Evolutionary conservation across 2,329 filamentous ascomycete genomes (phyloP).

Genomic region (Rosellinia necatrix): DNA sequence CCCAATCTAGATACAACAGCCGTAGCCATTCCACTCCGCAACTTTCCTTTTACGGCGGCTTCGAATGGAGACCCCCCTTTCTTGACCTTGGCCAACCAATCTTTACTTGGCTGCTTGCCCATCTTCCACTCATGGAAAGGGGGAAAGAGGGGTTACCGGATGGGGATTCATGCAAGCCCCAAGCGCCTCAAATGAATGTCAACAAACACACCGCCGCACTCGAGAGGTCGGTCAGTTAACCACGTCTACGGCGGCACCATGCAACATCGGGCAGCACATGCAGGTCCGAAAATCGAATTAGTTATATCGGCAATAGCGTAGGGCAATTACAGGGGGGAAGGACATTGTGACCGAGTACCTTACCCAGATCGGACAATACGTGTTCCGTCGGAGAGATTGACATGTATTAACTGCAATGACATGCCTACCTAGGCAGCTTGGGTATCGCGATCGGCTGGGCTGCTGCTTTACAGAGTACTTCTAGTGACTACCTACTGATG

Average conservation of each 20-base stretch:
- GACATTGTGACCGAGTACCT: neutral
- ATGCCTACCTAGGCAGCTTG: neutral
- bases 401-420: neutral
- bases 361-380: neutral
- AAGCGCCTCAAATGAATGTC: slow-evolving; percentile 12
- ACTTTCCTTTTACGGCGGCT: slow-evolving; percentile 5
- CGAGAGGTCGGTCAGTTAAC: slow-evolving; percentile 12
- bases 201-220: slow-evolving; percentile 24
- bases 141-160: slow-evolving; percentile 7
- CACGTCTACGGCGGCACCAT: slow-evolving; percentile 9
- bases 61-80: neutral
- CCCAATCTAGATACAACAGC: neutral
- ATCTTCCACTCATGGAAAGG: slow-evolving; percentile 8
- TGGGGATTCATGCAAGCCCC: slow-evolving; percentile 17
- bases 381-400: neutral
- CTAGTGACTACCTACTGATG: too few relatives aligned
- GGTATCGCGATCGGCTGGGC: neutral
- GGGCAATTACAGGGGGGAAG: neutral
- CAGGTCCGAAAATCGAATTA: slow-evolving; percentile 3
- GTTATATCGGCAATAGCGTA: neutral
- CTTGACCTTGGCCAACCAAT: slow-evolving; percentile 14
- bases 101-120: neutral
- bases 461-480: neutral
- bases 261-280: slow-evolving; percentile 6
- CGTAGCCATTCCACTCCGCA: neutral